Conservation (phyloP, 2,329 filamentous ascomycete species). For the Aspergillus thermomutatus region DNA sequence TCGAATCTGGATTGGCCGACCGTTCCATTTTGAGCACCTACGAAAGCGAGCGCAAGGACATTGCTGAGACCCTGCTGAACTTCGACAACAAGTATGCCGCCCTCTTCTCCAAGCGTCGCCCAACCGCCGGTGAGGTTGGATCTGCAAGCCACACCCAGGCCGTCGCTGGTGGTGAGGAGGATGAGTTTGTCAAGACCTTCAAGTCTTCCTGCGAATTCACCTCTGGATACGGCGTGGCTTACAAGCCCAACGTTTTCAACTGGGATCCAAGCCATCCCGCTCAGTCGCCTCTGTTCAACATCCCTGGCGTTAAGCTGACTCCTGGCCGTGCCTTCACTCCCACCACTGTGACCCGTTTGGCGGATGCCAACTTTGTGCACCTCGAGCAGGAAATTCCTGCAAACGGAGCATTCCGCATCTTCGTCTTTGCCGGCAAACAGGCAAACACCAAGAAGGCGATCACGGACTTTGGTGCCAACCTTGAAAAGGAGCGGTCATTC, state of each 20-base stretch:
- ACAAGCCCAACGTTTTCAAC: constrained; percentile 77
- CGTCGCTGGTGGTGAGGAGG: constrained; percentile 40
- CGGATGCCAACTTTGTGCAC: constrained; percentile 85
- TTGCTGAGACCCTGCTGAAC: constrained; percentile 77
- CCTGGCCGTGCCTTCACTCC: constrained; percentile 75
- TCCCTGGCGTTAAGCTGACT: constrained; percentile 61
- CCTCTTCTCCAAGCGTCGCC: constrained; percentile 76
- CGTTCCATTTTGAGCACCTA: constrained; percentile 78
- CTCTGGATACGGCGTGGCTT: constrained; percentile 84
- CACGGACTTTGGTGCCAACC: constrained; percentile 63
- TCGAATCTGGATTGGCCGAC: constrained; percentile 76
- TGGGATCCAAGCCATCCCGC: constrained; percentile 73
- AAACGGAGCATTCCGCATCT: constrained; percentile 84
- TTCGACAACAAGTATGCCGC: constrained; percentile 90
- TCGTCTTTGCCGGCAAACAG: constrained; percentile 75
- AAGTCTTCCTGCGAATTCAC: constrained; percentile 91
- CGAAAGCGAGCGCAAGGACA: constrained; percentile 77
- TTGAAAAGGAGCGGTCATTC: constrained; percentile 68
- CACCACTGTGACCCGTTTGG: constrained; percentile 77
- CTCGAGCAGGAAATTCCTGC: constrained; percentile 85
- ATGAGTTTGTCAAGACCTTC: constrained; percentile 84
- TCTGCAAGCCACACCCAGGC: constrained; percentile 52
- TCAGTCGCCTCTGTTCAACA: constrained; percentile 66
- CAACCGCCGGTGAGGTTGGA: constrained; percentile 68
- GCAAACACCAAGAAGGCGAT: constrained; percentile 60